phyloP scores from a whole-genome alignment of 2,329 filamentous ascomycete genomes.

The Trichoderma sp. region DNA sequence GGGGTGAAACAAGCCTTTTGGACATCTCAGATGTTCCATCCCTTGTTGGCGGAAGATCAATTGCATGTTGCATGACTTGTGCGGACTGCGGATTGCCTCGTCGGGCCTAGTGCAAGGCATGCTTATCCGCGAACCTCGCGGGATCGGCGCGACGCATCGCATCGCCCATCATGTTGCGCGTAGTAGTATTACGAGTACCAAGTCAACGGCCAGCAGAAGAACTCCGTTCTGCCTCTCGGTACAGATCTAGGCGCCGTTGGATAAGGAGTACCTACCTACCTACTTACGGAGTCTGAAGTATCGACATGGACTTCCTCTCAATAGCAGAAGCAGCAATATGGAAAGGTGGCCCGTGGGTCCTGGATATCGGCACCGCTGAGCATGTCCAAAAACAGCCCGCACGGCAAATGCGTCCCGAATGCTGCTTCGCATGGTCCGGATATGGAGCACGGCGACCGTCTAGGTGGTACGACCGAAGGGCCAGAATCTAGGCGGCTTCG shows the following conservation, averaged over 20 bases:
- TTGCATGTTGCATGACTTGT: background rate
- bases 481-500: background rate
- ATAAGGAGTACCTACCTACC: background rate
- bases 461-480: background rate
- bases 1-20: background rate
- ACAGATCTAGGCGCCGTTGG: background rate
- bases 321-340: background rate
- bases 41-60: background rate
- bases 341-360: slow-evolving; percentile 20
- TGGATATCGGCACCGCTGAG: slow-evolving; percentile 24
- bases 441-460: background rate
- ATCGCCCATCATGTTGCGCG: background rate
- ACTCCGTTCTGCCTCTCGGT: background rate
- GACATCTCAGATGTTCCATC: background rate
- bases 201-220: background rate
- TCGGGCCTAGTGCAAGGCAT: slow-evolving; percentile 19
- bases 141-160: slow-evolving; percentile 21
- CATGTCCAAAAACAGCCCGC: slow-evolving; percentile 17
- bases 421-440: background rate
- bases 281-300: too few species aligned
- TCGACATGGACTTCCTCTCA: background rate
- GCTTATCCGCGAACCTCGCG: slow-evolving; percentile 22
- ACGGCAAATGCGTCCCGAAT: slow-evolving; percentile 25
- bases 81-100: background rate
- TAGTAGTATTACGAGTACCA: background rate